Conservation (phyloP, 2,329 filamentous ascomycete species). For the Claviceps paspali region DNA sequence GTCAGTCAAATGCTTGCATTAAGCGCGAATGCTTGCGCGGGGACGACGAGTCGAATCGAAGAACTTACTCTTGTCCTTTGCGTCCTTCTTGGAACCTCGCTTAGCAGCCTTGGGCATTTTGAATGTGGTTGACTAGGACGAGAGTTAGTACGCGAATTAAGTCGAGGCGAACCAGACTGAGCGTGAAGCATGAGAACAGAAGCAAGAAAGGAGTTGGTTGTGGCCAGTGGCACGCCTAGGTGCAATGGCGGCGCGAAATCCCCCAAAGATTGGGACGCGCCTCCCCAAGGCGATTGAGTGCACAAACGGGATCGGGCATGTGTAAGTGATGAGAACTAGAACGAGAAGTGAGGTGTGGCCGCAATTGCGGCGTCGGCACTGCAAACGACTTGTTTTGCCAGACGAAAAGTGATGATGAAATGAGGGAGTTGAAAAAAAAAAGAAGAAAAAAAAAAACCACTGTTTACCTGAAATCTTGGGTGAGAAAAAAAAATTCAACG, state of each 20-base stretch:
- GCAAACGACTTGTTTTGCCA: no score
- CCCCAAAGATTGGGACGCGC: neutral
- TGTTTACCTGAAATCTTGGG: conserved; percentile 3
- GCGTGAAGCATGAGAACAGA: no score
- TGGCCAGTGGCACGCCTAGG: no score
- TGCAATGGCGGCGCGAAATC: neutral
- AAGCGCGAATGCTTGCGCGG: neutral
- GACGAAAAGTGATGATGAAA: no score
- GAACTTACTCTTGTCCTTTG: conserved; percentile 43
- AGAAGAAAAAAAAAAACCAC: neutral
- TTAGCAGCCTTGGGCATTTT: conserved; percentile 46
- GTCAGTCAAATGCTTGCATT: conserved; percentile 22
- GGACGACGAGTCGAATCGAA: neutral
- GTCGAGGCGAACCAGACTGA: neutral
- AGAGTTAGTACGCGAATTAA: conserved; percentile 6
- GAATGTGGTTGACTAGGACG: conserved; percentile 15
- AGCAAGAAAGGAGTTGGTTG: no score
- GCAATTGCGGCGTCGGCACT: no score
- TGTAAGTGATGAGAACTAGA: conserved; percentile 2
- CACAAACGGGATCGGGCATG: no score
- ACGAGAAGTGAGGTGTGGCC: conserved; percentile 12
- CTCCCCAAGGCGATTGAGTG: neutral
- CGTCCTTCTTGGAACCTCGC: conserved; percentile 38
- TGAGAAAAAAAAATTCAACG: conserved; percentile 7
- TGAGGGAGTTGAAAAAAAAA: no score